A percentile compares a stretch with the other conserved stretches of the same genome.
These are phyloP conservation scores for Malassezia nana DNA, from an alignment of 1,284 basidiomycete species.

Conservation along the genomic window DNA sequence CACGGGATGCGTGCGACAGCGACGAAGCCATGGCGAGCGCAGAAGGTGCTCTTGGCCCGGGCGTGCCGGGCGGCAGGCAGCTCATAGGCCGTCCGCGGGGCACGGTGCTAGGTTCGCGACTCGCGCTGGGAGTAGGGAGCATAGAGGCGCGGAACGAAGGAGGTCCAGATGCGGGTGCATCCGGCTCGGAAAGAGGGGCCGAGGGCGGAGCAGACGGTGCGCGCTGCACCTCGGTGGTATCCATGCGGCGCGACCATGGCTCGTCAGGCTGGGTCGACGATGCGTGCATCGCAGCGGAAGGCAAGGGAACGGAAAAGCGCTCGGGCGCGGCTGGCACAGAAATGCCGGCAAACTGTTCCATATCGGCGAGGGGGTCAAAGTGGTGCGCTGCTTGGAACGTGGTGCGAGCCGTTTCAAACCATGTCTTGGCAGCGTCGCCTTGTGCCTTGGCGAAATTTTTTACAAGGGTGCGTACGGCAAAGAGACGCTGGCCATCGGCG, in stretches of 20 bases:
- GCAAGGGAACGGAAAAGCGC: not conserved
- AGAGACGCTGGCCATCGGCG: conserved; percentile 36
- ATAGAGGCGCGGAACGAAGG: not conserved
- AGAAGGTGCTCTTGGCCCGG: not conserved
- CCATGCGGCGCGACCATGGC: not conserved
- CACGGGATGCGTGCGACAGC: conserved; percentile 49
- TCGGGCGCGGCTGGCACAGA: not conserved
- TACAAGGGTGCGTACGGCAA: conserved; percentile 36
- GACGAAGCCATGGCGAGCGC: not conserved
- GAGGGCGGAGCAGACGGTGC: not conserved
- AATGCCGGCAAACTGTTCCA: conserved; percentile 27
- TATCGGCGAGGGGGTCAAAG: conserved; percentile 36
- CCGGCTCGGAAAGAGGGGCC: not conserved
- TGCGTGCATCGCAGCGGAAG: not conserved
- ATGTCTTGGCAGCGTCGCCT: conserved; percentile 32
- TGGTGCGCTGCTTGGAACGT: conserved; percentile 33
- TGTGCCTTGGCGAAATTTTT: conserved; percentile 37
- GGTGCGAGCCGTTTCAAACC: conserved; percentile 35
- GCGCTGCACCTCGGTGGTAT: not conserved
- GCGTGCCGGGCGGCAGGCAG: not conserved
- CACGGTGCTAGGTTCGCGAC: not conserved
- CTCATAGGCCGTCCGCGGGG: not conserved
- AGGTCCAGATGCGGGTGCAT: not conserved
- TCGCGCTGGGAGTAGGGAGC: not conserved
- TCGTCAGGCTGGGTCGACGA: not conserved